A percentile compares a stretch with the other conserved stretches of the same genome.
Evolutionary conservation across 225 moss, liverwort and hornwort genomes (phyloP).

Genomic region (Takakia lepidozioides): DNA sequence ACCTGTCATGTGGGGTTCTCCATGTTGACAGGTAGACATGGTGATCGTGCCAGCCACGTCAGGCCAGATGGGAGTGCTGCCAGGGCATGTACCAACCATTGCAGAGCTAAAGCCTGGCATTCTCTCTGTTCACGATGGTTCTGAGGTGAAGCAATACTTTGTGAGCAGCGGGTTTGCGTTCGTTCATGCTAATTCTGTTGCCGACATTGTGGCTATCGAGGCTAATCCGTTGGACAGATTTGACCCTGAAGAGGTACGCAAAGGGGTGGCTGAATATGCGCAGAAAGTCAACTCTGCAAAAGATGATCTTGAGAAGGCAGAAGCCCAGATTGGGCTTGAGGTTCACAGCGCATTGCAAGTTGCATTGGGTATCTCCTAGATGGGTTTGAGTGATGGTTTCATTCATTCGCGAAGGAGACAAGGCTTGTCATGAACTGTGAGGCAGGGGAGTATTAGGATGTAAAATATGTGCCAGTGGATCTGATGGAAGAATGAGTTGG

Average conservation of each 20-base stretch:
- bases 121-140: constrained; percentile 63
- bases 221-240: constrained; percentile 64
- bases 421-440: too few species aligned
- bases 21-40: constrained; percentile 59
- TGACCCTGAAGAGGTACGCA: constrained; percentile 68
- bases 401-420: too few species aligned
- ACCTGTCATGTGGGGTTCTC: background rate
- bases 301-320: constrained; percentile 77
- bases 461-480: too few species aligned
- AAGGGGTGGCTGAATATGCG: constrained; percentile 53
- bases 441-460: too few species aligned
- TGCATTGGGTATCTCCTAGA: constrained; percentile 17
- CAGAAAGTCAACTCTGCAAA: constrained; percentile 57
- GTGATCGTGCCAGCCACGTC: constrained; percentile 73
- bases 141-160: constrained; percentile 54
- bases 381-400: too few species aligned
- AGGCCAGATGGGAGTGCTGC: constrained; percentile 82
- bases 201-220: constrained; percentile 60
- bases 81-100: constrained; percentile 78
- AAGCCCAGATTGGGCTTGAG: constrained; percentile 82
- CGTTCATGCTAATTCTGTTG: constrained; percentile 67
- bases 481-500: too few species aligned
- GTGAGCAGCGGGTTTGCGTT: constrained; percentile 87
- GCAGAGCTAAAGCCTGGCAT: constrained; percentile 76
- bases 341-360: constrained; percentile 50